A percentile compares a stretch with the other conserved stretches of the same genome.
Conservation (phyloP, 257 asterid species). For the Nemophila menziesii region DNA sequence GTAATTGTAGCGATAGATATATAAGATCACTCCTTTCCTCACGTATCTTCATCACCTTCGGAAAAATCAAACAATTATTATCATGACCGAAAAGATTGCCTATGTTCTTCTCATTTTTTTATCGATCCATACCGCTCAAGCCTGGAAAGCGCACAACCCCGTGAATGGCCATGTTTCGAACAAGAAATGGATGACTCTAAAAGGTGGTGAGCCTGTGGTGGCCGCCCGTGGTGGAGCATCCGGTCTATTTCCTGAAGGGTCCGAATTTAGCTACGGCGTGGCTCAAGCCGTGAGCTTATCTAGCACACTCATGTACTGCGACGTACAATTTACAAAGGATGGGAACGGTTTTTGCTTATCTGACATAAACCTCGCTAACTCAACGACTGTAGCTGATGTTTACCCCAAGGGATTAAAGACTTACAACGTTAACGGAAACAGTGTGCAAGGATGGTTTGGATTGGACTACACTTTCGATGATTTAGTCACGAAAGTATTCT, state of each 20-base stretch:
- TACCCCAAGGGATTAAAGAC: slow-evolving; percentile 42
- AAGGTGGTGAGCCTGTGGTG: slow-evolving; percentile 37
- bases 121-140: slow-evolving; percentile 37
- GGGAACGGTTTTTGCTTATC: slow-evolving; percentile 41
- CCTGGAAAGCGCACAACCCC: slow-evolving; percentile 33
- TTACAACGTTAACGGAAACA: slow-evolving; percentile 44
- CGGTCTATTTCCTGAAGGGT: slow-evolving; percentile 36
- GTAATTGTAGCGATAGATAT: no score
- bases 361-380: slow-evolving; percentile 41
- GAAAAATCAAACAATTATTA: no score
- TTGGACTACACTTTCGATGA: slow-evolving; percentile 36
- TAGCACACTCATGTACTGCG: slow-evolving; percentile 56
- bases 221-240: slow-evolving; percentile 46
- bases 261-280: slow-evolving; percentile 40
- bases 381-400: slow-evolving; percentile 30
- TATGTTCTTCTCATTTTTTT: slow-evolving; percentile 13
- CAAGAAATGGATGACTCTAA: slow-evolving; percentile 63
- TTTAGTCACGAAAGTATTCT: slow-evolving; percentile 20
- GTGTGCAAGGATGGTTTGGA: slow-evolving; percentile 55
- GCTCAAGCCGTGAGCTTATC: slow-evolving; percentile 34
- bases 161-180: slow-evolving; percentile 17
- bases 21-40: no score
- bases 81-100: neutral
- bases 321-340: slow-evolving; percentile 66
- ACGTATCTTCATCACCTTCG: no score